Evolutionary conservation across 371 early-diverging fungal species (phyloP), one percentile per base, ranked within the genome.

Genomic region (Zychaea mexicana): DNA sequence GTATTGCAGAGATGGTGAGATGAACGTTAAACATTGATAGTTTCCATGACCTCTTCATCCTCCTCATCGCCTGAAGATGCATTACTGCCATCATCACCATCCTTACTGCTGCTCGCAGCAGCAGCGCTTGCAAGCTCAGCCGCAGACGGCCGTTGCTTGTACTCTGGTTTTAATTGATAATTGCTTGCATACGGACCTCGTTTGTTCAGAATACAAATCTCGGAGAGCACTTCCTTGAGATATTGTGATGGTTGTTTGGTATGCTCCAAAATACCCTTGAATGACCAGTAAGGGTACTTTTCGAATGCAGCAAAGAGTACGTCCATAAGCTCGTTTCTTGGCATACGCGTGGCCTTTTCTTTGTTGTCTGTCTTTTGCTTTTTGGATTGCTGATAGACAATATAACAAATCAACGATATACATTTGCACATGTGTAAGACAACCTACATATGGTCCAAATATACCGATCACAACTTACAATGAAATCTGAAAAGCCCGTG

Each of bases 161-260:
- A 96, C 71, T 96, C 96, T 6, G 94, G 88, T 72, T 94, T 95
- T 57, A 97, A 74, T 64, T 91, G 88, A 72, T 94, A 97, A 57
- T 82, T 86, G 36, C 90, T 85, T 17, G 86, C 85, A 71, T 95
- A 95, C 2, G 91, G 89, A 1, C 97, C 97, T 31, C 89, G 83
- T 74, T 92, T 93, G 78, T 93, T 90, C 32, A 94, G 72, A 28
- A 88, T 83, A 49, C 91, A 90, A 55, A 96, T 87, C 36, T 96
- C 94, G 2, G 65, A 57, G 26, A 97, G 66, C 1, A 96, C 88
- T 66, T 97, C 97, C 65, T 93, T 95, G 42, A 97, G 78, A 67
- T 89, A 97, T 24, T 88, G 76, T 24, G 72, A 75, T 2, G 93
- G 93, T 70, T 94, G 94, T 57, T 89, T 79, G 13, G 92, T 93